phyloP scores from a whole-genome alignment of 345 rosid genomes.

The Sapria himalayana region DNA sequence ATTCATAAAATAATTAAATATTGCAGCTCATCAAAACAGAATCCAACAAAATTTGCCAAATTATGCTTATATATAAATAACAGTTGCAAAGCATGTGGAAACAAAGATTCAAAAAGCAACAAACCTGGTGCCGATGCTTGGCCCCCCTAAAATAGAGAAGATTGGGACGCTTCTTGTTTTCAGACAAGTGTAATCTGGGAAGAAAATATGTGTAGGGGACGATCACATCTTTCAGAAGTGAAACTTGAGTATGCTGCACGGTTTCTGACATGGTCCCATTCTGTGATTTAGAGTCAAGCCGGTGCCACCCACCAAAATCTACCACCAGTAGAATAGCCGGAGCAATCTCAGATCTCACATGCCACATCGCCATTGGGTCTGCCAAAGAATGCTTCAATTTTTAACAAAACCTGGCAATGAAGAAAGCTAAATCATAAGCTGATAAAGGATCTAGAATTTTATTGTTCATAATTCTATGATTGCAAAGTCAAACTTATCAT shows the following conservation, averaged over 20 bases:
- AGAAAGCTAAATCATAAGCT: slow-evolving; percentile 33
- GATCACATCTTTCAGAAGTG: slow-evolving; percentile 83
- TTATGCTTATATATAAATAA: background rate
- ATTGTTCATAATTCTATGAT: background rate
- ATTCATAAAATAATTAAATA: too few species aligned
- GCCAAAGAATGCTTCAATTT: slow-evolving; percentile 76
- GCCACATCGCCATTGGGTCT: slow-evolving; percentile 99
- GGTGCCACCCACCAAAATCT: slow-evolving; percentile 93
- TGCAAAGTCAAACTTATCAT: background rate
- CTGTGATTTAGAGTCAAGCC: slow-evolving; percentile 50
- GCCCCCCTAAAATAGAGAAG: slow-evolving; percentile 94
- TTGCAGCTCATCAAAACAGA: too few species aligned
- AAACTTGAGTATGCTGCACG: slow-evolving; percentile 76
- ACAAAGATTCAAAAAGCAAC: background rate
- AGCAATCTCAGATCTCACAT: slow-evolving; percentile 61
- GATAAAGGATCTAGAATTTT: slow-evolving; percentile 12
- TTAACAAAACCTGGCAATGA: slow-evolving; percentile 60
- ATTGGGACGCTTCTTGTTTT: slow-evolving; percentile 39
- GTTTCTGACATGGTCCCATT: slow-evolving; percentile 27
- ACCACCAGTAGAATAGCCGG: slow-evolving; percentile 76
- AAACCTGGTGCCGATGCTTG: slow-evolving; percentile 75
- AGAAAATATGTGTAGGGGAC: slow-evolving; percentile 81
- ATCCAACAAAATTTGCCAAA: too few species aligned
- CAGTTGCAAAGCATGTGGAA: background rate
- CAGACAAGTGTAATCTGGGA: slow-evolving; percentile 36